Conservation (phyloP, 768 basidiomycete genomes). For the Leccinellum luteum region DNA sequence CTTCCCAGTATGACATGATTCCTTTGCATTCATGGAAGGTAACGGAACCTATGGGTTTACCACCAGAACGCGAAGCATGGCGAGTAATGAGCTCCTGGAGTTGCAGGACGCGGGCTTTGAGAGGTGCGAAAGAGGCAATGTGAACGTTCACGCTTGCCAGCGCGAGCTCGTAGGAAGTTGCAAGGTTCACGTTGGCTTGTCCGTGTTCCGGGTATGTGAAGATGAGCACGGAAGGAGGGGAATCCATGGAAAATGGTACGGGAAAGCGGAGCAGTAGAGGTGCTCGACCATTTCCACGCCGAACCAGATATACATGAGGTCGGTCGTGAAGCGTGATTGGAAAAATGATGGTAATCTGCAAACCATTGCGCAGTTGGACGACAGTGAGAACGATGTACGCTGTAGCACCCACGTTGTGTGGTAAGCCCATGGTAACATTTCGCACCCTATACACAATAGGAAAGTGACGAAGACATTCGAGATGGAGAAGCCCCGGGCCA, state of each 20-base stretch:
- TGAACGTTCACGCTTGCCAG: slow-evolving; percentile 7
- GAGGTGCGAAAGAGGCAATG: slow-evolving; percentile 10
- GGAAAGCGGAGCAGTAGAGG: neutral
- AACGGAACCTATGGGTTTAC: neutral
- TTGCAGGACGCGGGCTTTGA: slow-evolving; percentile 4
- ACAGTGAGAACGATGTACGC: neutral
- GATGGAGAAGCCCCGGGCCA: neutral
- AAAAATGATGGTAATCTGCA: neutral
- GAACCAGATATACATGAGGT: neutral
- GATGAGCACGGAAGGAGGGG: slow-evolving; percentile 4
- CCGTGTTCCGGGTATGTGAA: slow-evolving; percentile 9
- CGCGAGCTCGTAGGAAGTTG: slow-evolving; percentile 17
- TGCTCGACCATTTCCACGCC: neutral
- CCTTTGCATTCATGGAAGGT: slow-evolving; percentile 7
- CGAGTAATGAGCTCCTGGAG: slow-evolving; percentile 7
- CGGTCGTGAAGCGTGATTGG: neutral
- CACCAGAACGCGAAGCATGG: neutral
- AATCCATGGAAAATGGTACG: neutral
- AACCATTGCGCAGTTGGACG: too few relatives aligned
- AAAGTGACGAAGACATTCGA: neutral
- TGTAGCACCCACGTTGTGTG: neutral
- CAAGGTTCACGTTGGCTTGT: neutral
- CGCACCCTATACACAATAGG: neutral
- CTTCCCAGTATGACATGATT: neutral
- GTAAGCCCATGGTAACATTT: neutral